Evolutionary conservation across 2,329 filamentous ascomycete species (phyloP).

Genomic region (Ophiostoma montium): DNA sequence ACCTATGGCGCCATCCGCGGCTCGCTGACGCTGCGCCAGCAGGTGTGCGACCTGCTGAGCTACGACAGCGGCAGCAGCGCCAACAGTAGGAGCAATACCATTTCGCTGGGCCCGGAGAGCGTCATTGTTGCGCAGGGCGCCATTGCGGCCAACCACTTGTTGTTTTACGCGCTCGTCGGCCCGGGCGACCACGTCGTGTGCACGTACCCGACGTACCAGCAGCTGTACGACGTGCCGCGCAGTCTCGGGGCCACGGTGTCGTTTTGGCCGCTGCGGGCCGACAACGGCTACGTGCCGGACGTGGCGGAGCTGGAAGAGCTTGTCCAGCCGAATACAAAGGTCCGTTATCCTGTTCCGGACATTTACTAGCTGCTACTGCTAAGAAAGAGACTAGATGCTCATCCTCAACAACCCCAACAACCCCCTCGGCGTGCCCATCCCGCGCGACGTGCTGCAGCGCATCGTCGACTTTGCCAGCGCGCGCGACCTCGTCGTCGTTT

Average conservation of each 20-base stretch:
- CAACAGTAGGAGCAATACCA: not conserved
- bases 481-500: constrained; percentile 51
- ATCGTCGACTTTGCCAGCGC: constrained; percentile 50
- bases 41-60: constrained; percentile 33
- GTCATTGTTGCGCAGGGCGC: constrained; percentile 68
- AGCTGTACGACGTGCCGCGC: constrained; percentile 62
- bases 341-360: constrained; percentile 33
- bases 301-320: constrained; percentile 50
- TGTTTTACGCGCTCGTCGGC: constrained; percentile 57
- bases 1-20: constrained; percentile 63
- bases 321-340: constrained; percentile 55
- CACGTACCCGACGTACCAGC: constrained; percentile 77
- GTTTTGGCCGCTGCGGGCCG: constrained; percentile 55
- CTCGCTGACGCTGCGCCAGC: constrained; percentile 46
- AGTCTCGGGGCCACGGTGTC: constrained; percentile 65
- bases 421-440: constrained; percentile 60
- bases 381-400: constrained; percentile 37
- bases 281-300: constrained; percentile 53
- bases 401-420: constrained; percentile 64
- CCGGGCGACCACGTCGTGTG: constrained; percentile 74
- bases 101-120: constrained; percentile 33
- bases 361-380: no score
- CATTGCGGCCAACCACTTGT: constrained; percentile 73
- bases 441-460: constrained; percentile 41
- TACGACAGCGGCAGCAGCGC: not conserved